A percentile compares a stretch with the other conserved stretches of the same genome.
phyloP scores from a whole-genome alignment of 345 rosid species.

The Sisymbrium irio region DNA sequence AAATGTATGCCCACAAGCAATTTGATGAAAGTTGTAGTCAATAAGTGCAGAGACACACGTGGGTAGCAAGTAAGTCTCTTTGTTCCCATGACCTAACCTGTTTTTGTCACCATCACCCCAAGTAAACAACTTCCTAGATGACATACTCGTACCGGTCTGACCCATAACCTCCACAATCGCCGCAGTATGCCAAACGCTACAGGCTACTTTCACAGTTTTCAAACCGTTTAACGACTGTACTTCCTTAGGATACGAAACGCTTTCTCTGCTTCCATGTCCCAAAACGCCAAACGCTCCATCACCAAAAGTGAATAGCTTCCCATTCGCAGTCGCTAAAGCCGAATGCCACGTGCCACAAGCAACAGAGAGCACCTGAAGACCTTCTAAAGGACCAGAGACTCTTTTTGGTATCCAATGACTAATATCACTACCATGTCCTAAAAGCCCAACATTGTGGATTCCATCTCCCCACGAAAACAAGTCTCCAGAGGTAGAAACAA shows the following conservation, averaged over 20 bases:
- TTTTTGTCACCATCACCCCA: slow-evolving; percentile 99
- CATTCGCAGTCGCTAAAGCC: slow-evolving; percentile 74
- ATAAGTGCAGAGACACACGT: slow-evolving; percentile 80
- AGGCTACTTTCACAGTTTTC: slow-evolving; percentile 84
- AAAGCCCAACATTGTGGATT: slow-evolving; percentile 73
- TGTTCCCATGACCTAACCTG: slow-evolving; percentile 88
- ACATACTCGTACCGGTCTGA: slow-evolving; percentile 54
- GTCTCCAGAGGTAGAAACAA: slow-evolving; percentile 76
- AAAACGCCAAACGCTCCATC: slow-evolving; percentile 85
- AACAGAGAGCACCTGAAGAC: slow-evolving; percentile 80
- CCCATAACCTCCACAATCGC: slow-evolving; percentile 85
- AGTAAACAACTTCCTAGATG: slow-evolving; percentile 83
- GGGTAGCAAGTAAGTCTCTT: slow-evolving; percentile 80
- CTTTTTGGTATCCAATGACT: slow-evolving; percentile 97
- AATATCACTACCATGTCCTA: slow-evolving; percentile 81
- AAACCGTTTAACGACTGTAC: slow-evolving; percentile 70
- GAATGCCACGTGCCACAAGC: slow-evolving; percentile 98
- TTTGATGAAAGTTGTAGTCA: slow-evolving; percentile 86
- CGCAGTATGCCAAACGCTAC: slow-evolving; percentile 94
- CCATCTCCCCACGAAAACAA: slow-evolving; percentile 98
- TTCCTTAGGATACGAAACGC: slow-evolving; percentile 67
- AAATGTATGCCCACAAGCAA: slow-evolving; percentile 84
- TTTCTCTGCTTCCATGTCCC: slow-evolving; percentile 88
- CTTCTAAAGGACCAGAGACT: slow-evolving; percentile 81
- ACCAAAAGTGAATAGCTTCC: slow-evolving; percentile 89